Base-by-base conservation (phyloP, 2,329 filamentous ascomycete genomes). In the Penicillium corylophilum region DNA sequence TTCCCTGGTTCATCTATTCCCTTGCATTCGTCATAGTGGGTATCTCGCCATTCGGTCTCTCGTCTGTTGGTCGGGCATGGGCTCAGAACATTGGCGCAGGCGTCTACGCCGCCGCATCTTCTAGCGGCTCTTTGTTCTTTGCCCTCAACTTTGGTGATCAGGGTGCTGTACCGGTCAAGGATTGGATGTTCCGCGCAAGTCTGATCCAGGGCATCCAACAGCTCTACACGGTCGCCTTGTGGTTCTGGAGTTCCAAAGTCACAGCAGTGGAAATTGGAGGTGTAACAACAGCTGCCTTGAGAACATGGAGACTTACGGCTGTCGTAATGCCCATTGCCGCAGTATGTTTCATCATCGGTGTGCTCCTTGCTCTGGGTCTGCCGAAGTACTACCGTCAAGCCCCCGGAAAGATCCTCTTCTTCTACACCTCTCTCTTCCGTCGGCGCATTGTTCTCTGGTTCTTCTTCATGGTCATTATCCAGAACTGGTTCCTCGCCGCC, bases 381-480 rank as follows among this genome's bases (percentile, higher is more conserved):
- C 84, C 85, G 2, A 12, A 38, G 16, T 38, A 38, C 35, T 38
- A 38, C 10, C 35, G 35, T 38, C 35, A 38, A 38, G 9, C 35
- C 9, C 35, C 35, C 3, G 84, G 84, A 54, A 79, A 77, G 38
- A 80, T 87, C 1, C 84, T 85, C 0, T 82, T 80, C 18, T 86
- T 87, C 74, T 87, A 86, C 71, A 76, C 73, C 42, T 81, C 82
- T 2, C 73, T 87, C 6, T 73, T 80, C 57, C 77, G 82, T 40
- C 79, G 84, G 51, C 85, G 85, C 70, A 82, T 86, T 54, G 79
- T 86, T 43, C 73, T 84, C 12, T 87, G 84, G 84, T 86, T 85
- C 72, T 82, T 86, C 64, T 69, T 84, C 55, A 78, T 80, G 5
- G 82, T 86, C 42, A 72, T 86, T 53, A 69, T 87, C 29, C 84